Evolutionary conservation across 192 early-diverging fungal genomes (phyloP).

Genomic region (Umbelopsis sp.): DNA sequence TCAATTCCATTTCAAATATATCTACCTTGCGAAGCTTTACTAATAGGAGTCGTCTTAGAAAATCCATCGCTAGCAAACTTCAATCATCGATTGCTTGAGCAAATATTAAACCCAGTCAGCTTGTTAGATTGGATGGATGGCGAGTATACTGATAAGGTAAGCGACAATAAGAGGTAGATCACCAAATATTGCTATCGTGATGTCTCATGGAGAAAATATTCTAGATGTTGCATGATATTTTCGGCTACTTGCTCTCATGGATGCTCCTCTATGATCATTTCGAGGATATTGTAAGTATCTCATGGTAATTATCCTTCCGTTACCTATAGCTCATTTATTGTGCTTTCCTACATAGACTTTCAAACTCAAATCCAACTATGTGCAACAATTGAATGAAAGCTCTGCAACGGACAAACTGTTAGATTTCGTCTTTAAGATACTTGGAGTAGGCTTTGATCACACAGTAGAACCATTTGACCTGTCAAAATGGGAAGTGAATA

Average conservation of each 20-base stretch:
- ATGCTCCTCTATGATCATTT: constrained; percentile 78
- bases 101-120: not conserved
- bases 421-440: constrained; percentile 60
- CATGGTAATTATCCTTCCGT: not conserved
- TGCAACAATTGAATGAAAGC: constrained; percentile 56
- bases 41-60: not conserved
- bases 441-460: constrained; percentile 59
- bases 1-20: not conserved
- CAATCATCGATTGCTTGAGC: not conserved
- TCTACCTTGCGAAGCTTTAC: too few relatives aligned
- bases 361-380: constrained; percentile 57
- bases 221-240: constrained; percentile 40
- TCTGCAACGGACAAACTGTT: constrained; percentile 56
- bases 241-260: constrained; percentile 75
- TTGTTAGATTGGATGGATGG: not conserved
- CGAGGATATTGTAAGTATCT: constrained; percentile 66
- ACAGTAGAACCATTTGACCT: constrained; percentile 61
- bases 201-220: not conserved
- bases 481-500: constrained; percentile 65
- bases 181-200: not conserved
- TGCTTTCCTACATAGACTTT: constrained; percentile 58
- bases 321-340: not conserved
- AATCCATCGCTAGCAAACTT: not conserved
- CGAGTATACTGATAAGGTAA: not conserved
- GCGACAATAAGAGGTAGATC: not conserved